Conservation (phyloP, 768 basidiomycete genomes). For the Tricholoma flavovirens region DNA sequence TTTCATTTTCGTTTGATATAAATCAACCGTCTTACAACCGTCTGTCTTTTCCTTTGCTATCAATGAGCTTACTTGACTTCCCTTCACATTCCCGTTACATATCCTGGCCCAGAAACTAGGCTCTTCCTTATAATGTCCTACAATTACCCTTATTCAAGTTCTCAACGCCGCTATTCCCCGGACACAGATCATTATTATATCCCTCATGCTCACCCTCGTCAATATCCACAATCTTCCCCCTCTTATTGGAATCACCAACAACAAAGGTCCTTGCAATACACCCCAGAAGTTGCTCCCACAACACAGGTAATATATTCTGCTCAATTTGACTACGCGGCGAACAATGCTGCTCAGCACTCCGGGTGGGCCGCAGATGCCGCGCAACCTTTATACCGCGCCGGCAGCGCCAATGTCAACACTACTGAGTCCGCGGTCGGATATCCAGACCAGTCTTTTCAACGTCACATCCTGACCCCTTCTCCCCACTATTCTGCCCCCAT, state of each 20-base stretch:
- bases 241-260: neutral
- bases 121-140: constrained; percentile 4
- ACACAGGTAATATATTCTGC: too few relatives aligned
- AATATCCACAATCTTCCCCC: neutral
- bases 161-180: neutral
- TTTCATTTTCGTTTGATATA: neutral
- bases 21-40: neutral
- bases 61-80: neutral
- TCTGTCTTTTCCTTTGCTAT: neutral
- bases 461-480: constrained; percentile 4
- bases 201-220: too few relatives aligned
- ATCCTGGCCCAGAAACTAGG: constrained; percentile 5
- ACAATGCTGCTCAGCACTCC: too few relatives aligned
- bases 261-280: too few relatives aligned
- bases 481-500: constrained; percentile 8
- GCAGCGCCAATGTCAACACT: neutral
- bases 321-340: neutral
- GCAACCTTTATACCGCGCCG: neutral
- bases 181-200: neutral
- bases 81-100: neutral
- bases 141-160: neutral
- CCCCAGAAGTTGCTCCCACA: too few relatives aligned
- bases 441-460: constrained; percentile 17
- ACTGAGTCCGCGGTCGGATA: constrained; percentile 5
- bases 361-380: neutral